phyloP scores from a whole-genome alignment of 2,329 filamentous ascomycete genomes.

The Botrytis cinerea region DNA sequence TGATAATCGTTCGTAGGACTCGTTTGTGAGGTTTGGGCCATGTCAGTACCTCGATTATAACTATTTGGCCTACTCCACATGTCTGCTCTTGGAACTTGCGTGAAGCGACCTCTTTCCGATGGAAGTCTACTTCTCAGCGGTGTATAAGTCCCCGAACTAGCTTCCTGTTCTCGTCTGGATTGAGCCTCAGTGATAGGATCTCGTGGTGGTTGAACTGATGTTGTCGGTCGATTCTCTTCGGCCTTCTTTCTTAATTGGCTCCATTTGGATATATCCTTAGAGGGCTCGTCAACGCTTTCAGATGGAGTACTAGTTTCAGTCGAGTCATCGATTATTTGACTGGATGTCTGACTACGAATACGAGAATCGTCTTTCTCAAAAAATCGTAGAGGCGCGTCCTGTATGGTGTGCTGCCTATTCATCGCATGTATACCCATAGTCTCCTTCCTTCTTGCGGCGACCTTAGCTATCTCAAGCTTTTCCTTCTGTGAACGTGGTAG shows the following conservation, averaged over 20 bases:
- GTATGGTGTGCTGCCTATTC: constrained; percentile 10
- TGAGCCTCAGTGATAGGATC: constrained; percentile 32
- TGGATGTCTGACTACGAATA: neutral
- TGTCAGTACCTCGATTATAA: neutral
- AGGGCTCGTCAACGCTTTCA: neutral
- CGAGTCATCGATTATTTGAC: constrained; percentile 8
- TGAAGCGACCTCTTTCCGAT: constrained; percentile 5
- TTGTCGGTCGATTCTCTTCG: constrained; percentile 14
- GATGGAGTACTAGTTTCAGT: neutral
- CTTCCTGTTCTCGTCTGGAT: constrained; percentile 35
- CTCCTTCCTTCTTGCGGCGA: neutral
- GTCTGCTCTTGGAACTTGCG: constrained; percentile 1
- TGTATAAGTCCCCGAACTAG: constrained; percentile 33
- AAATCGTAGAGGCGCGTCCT: neutral
- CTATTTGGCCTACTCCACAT: constrained; percentile 19
- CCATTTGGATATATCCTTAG: constrained; percentile 26
- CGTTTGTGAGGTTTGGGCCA: neutral
- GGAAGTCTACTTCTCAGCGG: constrained; percentile 28
- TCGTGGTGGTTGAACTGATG: neutral
- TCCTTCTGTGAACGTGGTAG: constrained; percentile 17
- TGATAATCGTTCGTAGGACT: neutral
- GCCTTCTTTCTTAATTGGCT: constrained; percentile 28
- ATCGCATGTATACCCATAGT: constrained; percentile 3
- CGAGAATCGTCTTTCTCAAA: neutral
- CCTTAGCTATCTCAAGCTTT: neutral